Evolutionary conservation across 352 stramenopile genomes (phyloP), one percentile per base, ranked within the genome.

Genomic region (Proteromonas lacertae): DNA sequence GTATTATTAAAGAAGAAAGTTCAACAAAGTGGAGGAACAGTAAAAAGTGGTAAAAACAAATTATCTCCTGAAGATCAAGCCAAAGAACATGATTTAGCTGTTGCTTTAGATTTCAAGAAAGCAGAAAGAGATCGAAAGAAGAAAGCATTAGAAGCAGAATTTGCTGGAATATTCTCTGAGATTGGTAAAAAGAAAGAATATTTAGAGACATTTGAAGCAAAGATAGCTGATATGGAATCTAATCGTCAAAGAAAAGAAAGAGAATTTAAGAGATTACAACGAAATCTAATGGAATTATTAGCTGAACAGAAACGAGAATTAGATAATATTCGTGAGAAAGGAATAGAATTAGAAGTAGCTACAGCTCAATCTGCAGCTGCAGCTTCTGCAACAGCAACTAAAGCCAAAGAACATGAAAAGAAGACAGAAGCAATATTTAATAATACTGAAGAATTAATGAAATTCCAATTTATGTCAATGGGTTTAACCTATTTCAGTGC

Each of bases 401-500:
- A 78, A 28, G 69, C 71, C 7, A 70, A 72, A 13, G 70, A 81
- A 44, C 68, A 88, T 38, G 72, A 90, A 46, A 59, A 61, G 44
- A 57, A 64, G 14, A 74, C 64, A 5, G 64, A 73, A 23, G 64
- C 66, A 18, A 83, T 88, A 63, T 89, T 83, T 30, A 58, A 61
- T 42, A 78, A 73, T 29, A 88, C 73, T 0, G 73, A 90, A 38
- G 71, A 88, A 50, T 56, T 90, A 30, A 82, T 90, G 65, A 89
- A 88, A 56, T 89, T 90, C 46, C 71, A 88, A 55, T 89, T 90
- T 55, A 90, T 90, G 74, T 77, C 62, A 16, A 83, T 83, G 73
- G 82, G 65, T 6, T 59, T 82, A 6, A 81, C 45, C 31, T 90
- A 90, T 51, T 88, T 90, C 45, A 84, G 66, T 45, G 80, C 66